These are phyloP conservation scores for Lentinula edodes DNA, from an alignment of 768 basidiomycete species.

Conservation along the genomic window DNA sequence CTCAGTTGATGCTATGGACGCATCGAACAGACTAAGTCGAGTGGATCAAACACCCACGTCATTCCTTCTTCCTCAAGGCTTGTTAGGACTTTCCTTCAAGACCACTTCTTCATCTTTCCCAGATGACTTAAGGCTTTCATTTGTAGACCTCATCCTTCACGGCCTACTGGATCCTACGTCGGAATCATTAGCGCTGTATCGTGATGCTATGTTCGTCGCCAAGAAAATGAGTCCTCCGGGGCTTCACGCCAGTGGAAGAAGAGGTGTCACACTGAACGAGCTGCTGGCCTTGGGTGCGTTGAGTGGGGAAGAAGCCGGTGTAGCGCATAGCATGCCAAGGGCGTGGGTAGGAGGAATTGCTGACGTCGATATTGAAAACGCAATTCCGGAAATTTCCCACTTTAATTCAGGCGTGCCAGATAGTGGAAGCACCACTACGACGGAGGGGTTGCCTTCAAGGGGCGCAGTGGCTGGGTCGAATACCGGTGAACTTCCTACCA, in stretches of 20 bases:
- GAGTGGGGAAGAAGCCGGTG: conserved; percentile 2
- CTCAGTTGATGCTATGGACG: not conserved
- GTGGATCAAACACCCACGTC: not conserved
- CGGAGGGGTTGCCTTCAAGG: not conserved
- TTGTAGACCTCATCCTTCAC: conserved; percentile 1
- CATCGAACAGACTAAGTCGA: not conserved
- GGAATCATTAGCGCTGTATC: not conserved
- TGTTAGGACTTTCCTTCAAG: not conserved
- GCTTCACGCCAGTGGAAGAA: not conserved
- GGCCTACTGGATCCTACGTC: not conserved
- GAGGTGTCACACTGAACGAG: not conserved
- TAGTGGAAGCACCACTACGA: not conserved
- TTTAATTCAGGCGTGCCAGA: not conserved
- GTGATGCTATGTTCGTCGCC: not conserved
- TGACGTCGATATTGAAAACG: not conserved
- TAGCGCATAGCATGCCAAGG: not conserved
- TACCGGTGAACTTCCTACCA: not conserved
- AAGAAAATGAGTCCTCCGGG: not conserved
- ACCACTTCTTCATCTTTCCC: not conserved
- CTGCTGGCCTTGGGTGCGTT: not conserved
- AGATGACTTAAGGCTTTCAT: not conserved
- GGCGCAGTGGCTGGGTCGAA: not conserved
- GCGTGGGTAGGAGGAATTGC: conserved; percentile 1
- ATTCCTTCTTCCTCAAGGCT: not conserved
- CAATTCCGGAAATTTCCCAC: not conserved